Conservation (phyloP, 2,329 filamentous ascomycete genomes). For the Diaporthe eres region DNA sequence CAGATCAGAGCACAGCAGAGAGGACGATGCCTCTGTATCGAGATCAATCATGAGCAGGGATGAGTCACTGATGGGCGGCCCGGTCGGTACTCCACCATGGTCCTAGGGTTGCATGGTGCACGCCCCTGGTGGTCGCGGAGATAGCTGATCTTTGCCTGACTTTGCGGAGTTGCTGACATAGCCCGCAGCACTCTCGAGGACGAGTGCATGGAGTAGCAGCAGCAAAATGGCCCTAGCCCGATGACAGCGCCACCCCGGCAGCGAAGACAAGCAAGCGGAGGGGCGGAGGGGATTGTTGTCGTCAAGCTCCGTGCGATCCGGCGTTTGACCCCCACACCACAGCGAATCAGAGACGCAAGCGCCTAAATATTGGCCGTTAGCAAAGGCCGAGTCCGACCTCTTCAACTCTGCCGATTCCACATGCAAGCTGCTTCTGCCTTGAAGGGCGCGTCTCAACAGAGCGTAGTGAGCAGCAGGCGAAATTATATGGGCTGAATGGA, state of each 20-base stretch:
- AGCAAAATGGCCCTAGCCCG: neutral
- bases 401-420: conserved; percentile 3
- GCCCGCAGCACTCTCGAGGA: conserved; percentile 1
- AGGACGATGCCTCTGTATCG: neutral
- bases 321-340: neutral
- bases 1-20: neutral
- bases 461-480: neutral
- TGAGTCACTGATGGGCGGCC: conserved; percentile 14
- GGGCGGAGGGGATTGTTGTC: neutral
- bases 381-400: conserved; percentile 18
- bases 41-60: conserved; percentile 8
- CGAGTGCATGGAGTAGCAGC: neutral
- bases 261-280: neutral
- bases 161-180: conserved; percentile 21
- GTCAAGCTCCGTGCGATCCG: conserved; percentile 33
- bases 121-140: conserved; percentile 13
- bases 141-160: conserved; percentile 20
- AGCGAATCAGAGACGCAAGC: conserved; percentile 26
- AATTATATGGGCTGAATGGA: neutral
- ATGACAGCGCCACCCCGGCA: conserved; percentile 7
- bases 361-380: neutral
- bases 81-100: neutral
- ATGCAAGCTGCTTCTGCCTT: neutral
- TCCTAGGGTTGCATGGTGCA: conserved; percentile 18
- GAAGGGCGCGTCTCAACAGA: neutral